Conservation (phyloP, 495 filamentous ascomycete genomes). For the Thermochaetoides thermophila region DNA sequence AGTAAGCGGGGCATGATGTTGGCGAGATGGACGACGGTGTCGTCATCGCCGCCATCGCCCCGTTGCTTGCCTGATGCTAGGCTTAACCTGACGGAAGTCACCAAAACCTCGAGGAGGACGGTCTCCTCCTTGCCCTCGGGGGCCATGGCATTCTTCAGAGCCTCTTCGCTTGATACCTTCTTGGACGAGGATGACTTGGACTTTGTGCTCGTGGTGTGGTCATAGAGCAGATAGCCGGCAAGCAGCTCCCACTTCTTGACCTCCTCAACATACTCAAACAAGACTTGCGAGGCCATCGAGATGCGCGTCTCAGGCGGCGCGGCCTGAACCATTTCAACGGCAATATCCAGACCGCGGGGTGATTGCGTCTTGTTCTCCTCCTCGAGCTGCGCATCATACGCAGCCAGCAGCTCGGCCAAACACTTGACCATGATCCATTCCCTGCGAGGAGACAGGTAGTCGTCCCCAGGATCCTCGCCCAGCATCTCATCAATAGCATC, state of each 20-base stretch:
- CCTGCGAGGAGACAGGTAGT: constrained; percentile 56
- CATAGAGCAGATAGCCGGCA: constrained; percentile 80
- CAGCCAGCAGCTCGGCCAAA: constrained; percentile 64
- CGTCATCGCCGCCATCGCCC: constrained; percentile 50
- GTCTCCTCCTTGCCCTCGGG: constrained; percentile 66
- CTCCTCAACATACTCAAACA: constrained; percentile 69
- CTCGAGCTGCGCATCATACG: constrained; percentile 49
- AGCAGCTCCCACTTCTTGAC: constrained; percentile 76
- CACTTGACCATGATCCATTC: constrained; percentile 88
- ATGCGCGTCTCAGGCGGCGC: constrained; percentile 60
- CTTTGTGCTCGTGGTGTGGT: constrained; percentile 53
- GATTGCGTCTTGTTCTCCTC: constrained; percentile 28
- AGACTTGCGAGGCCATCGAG: constrained; percentile 65
- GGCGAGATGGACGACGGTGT: constrained; percentile 58
- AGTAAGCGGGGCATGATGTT: constrained; percentile 68
- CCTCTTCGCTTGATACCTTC: constrained; percentile 31
- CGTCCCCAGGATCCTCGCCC: constrained; percentile 58
- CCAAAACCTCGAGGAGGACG: constrained; percentile 74
- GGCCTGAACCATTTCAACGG: constrained; percentile 36
- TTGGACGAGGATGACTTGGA: constrained; percentile 26
- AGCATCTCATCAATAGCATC: constrained; percentile 46
- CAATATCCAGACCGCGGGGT: constrained; percentile 28
- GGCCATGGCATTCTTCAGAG: constrained; percentile 50
- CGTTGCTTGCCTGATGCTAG: constrained; percentile 46
- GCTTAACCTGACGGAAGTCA: constrained; percentile 55